Evolutionary conservation across 1,284 basidiomycete genomes (phyloP), one percentile per base, ranked within the genome.

Genomic region (Volvariella surrecta): DNA sequence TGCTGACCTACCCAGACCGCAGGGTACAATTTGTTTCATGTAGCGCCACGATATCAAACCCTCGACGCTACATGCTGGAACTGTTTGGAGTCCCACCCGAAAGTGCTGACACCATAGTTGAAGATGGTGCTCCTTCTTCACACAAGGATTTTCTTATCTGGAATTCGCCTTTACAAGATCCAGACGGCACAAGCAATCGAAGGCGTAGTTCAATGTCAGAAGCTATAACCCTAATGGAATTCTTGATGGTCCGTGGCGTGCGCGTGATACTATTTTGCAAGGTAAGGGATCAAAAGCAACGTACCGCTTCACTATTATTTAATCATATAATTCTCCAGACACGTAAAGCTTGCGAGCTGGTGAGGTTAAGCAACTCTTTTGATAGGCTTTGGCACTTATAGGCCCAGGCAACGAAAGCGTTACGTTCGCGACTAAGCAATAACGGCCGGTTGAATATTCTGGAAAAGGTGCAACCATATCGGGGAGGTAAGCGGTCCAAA

Each of bases 181-280:
- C 68, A 10, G 57, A 67, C 49, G 73, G 78, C 22, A 76, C 74
- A 2, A 64, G 67, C 13, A 62, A 82, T 31, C 83, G 84, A 1
- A 68, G 77, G 17, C 62, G 71, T 3, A 79, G 76, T 49, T 67
- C 87, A 4, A 70, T 91, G 47, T 66, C 69, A 3, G 87, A 95
- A 55, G 85, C 88, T 1, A 85, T 80, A 3, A 63, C 67, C 10
- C 57, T 95, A 37, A 89, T 93, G 76, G 71, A 79, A 37, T 88
- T 79, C 58, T 65, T 95, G 39, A 89, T 95, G 78, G 82, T 82
- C 48, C 71, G 78, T 6, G 90, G 90, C 1, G 64, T 93, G 16
- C 70, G 89, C 31, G 82, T 86, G 1, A 93, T 95, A 49, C 63
- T 95, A 16, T 95, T 95, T 58, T 91, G 89, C 66, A 89, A 90